Evolutionary conservation across 495 filamentous ascomycete genomes (phyloP).

Genomic region (Aspergillus panamensis): DNA sequence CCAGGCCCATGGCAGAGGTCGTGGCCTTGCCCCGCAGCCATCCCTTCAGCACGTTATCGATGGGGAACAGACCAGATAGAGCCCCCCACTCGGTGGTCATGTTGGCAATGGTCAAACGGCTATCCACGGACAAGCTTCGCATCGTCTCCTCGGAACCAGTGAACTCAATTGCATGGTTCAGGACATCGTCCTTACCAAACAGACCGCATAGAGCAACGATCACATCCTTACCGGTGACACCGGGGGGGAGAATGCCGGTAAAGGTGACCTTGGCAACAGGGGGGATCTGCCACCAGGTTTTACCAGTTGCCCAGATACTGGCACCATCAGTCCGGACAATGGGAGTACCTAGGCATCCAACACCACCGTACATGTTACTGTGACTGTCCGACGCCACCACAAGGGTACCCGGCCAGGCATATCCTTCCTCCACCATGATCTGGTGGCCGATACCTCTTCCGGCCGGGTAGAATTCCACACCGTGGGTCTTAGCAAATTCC

Average conservation of each 20-base stretch:
- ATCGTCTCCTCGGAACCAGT: slow-evolving; percentile 76
- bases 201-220: slow-evolving; percentile 87
- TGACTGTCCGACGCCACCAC: slow-evolving; percentile 81
- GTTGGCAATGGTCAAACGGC: slow-evolving; percentile 81
- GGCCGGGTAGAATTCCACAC: slow-evolving; percentile 79
- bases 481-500: slow-evolving; percentile 76
- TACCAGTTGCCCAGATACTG: slow-evolving; percentile 79
- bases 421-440: slow-evolving; percentile 84
- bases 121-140: slow-evolving; percentile 68
- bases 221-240: slow-evolving; percentile 93
- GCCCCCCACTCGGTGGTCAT: slow-evolving; percentile 98
- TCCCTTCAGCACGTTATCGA: slow-evolving; percentile 65
- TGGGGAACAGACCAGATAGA: slow-evolving; percentile 76
- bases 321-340: slow-evolving; percentile 86
- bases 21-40: slow-evolving; percentile 82
- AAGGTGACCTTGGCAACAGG: slow-evolving; percentile 78
- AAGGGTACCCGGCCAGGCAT: slow-evolving; percentile 79
- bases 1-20: slow-evolving; percentile 53
- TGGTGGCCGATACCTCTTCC: slow-evolving; percentile 86
- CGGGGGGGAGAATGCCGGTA: slow-evolving; percentile 67
- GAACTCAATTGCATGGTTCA: slow-evolving; percentile 94
- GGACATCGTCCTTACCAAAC: slow-evolving; percentile 84
- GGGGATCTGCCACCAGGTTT: slow-evolving; percentile 89
- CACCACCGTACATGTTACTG: slow-evolving; percentile 87
- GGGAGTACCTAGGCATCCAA: slow-evolving; percentile 73